Evolutionary conservation across 495 filamentous ascomycete species (phyloP).

Genomic region (Podospora pseudocomata): DNA sequence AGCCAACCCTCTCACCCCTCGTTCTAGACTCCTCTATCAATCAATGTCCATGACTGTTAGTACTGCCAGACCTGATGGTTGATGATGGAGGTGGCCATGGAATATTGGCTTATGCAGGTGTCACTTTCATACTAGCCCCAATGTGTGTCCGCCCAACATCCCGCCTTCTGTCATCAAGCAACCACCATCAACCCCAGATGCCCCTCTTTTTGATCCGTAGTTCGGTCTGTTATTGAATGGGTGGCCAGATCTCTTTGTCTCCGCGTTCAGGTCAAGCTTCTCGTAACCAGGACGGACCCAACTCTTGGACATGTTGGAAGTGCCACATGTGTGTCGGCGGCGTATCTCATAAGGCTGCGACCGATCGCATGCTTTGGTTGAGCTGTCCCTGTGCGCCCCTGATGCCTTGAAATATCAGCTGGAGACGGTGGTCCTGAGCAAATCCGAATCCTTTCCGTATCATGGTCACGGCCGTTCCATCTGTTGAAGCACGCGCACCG

Average conservation of each 20-base stretch:
- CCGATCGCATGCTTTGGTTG: neutral
- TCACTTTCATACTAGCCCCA: neutral
- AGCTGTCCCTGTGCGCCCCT: neutral
- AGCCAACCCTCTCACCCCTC: too few relatives aligned
- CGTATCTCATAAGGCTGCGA: neutral
- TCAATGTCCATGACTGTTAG: neutral
- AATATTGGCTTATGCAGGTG: neutral
- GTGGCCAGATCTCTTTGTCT: neutral
- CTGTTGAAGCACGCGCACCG: neutral
- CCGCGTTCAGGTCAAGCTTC: neutral
- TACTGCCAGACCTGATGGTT: neutral
- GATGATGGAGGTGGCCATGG: neutral
- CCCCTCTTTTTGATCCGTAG: neutral
- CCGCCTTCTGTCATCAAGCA: constrained; percentile 6
- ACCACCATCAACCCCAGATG: neutral
- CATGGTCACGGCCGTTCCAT: neutral
- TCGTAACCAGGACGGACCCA: neutral
- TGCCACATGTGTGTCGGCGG: neutral
- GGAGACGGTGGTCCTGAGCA: neutral
- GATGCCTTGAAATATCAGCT: neutral
- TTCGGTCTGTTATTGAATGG: neutral
- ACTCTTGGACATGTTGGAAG: neutral
- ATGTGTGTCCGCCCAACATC: neutral
- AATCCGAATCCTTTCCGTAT: neutral
- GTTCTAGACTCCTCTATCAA: neutral